Evolutionary conservation across 2,329 filamentous ascomycete species (phyloP).

Genomic region (Pseudopithomyces maydicus): DNA sequence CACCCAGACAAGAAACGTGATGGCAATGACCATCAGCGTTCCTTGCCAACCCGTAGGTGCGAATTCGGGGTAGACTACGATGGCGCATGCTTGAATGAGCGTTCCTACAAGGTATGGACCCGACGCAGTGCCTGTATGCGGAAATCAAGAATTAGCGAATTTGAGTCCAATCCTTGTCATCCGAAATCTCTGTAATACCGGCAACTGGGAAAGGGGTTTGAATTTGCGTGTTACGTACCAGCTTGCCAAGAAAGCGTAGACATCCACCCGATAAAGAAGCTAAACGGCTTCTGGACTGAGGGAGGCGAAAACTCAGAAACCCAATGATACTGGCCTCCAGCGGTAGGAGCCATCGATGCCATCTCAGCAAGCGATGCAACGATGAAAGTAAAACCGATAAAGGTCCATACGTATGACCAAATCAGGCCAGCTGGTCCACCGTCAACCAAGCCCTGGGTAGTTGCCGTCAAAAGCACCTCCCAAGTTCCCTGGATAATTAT

Average conservation of each 20-base stretch:
- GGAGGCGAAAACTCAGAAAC: conserved; percentile 41
- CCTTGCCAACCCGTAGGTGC: conserved; percentile 52
- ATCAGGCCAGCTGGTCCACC: conserved; percentile 40
- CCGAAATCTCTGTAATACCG: too few species aligned
- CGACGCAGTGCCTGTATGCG: conserved; percentile 38
- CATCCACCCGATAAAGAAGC: conserved; percentile 21
- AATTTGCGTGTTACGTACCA: conserved; percentile 1
- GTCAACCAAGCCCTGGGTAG: conserved; percentile 34
- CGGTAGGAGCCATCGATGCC: conserved; percentile 42
- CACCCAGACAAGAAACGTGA: conserved; percentile 49
- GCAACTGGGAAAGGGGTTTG: too few species aligned
- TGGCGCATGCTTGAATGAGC: conserved; percentile 52
- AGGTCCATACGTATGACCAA: conserved; percentile 43
- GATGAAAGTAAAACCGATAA: conserved; percentile 37
- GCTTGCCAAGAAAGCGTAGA: neutral
- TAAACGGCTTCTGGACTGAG: conserved; percentile 32
- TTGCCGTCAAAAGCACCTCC: conserved; percentile 41
- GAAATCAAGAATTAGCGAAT: conserved; percentile 37
- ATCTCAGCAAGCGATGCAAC: conserved; percentile 42
- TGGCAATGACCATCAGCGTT: conserved; percentile 55
- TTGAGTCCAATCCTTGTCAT: conserved; percentile 53
- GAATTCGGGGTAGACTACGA: conserved; percentile 51
- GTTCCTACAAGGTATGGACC: conserved; percentile 56
- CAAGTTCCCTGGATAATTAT: conserved; percentile 41
- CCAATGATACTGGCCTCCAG: conserved; percentile 44